Conservation (phyloP, 1,139 yeast genomes). For the Debaryomyces coudertii region DNA sequence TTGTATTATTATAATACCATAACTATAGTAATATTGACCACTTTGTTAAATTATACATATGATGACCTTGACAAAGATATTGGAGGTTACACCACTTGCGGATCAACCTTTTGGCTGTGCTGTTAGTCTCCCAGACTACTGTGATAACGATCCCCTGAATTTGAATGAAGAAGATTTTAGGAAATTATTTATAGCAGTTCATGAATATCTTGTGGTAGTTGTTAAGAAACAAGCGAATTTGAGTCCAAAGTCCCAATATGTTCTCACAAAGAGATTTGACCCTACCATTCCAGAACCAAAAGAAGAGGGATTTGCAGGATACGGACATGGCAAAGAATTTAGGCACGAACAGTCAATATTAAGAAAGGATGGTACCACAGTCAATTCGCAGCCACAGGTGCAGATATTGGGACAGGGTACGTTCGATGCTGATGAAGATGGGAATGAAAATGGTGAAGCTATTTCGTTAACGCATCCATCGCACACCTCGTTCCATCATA, state of each 20-base stretch:
- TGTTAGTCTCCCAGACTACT: constrained; percentile 63
- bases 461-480: constrained; percentile 78
- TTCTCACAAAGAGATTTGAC: constrained; percentile 74
- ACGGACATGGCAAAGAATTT: constrained; percentile 86
- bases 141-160: constrained; percentile 71
- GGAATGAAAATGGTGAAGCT: constrained; percentile 60
- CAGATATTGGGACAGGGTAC: constrained; percentile 85
- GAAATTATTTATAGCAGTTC: constrained; percentile 63
- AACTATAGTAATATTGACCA: background rate
- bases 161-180: constrained; percentile 67
- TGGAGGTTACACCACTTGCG: constrained; percentile 51
- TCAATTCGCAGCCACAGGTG: constrained; percentile 83
- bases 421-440: constrained; percentile 67
- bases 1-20: background rate
- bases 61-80: constrained; percentile 30
- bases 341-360: constrained; percentile 77
- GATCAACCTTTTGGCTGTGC: constrained; percentile 67
- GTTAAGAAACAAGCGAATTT: constrained; percentile 70
- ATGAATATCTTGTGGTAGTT: constrained; percentile 68
- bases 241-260: constrained; percentile 72
- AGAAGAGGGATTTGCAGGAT: constrained; percentile 51
- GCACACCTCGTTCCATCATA: constrained; percentile 76
- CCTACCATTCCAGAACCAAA: constrained; percentile 62
- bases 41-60: background rate
- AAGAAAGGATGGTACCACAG: constrained; percentile 77